Evolutionary conservation across 2,329 filamentous ascomycete genomes (phyloP).

Genomic region (Exutisphaerella laricina): DNA sequence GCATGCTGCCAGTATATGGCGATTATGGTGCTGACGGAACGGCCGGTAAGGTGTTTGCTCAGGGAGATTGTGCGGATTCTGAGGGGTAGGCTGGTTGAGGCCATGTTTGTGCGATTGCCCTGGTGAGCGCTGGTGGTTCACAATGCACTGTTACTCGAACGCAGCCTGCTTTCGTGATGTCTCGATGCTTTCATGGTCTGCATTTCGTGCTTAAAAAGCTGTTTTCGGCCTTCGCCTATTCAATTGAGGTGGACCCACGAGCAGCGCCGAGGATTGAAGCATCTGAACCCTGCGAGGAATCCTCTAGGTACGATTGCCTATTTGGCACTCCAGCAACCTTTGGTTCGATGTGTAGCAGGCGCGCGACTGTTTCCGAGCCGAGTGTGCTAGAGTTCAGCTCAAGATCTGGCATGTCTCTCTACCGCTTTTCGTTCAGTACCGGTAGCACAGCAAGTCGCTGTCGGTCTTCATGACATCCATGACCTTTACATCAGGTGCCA

Average conservation of each 20-base stretch:
- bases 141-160: neutral
- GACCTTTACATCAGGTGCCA: constrained; percentile 18
- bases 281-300: neutral
- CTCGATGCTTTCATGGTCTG: neutral
- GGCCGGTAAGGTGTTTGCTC: constrained; percentile 1
- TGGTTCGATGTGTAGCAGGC: too few species aligned
- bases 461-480: constrained; percentile 21
- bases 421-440: too few species aligned
- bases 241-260: neutral
- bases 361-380: too few species aligned
- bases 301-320: neutral
- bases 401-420: too few species aligned
- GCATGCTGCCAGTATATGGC: constrained; percentile 5
- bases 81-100: neutral
- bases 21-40: neutral
- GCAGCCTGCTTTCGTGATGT: too few species aligned
- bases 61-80: constrained; percentile 9
- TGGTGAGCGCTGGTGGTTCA: neutral
- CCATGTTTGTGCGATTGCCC: neutral
- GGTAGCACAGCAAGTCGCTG: constrained; percentile 22
- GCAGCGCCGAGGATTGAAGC: neutral
- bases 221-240: neutral
- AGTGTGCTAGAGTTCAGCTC: too few species aligned
- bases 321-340: too few species aligned
- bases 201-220: neutral